These are phyloP conservation scores for Magnolia kwangsiensis DNA, from an alignment of 164 flowering plant species.

Conservation along the genomic window DNA sequence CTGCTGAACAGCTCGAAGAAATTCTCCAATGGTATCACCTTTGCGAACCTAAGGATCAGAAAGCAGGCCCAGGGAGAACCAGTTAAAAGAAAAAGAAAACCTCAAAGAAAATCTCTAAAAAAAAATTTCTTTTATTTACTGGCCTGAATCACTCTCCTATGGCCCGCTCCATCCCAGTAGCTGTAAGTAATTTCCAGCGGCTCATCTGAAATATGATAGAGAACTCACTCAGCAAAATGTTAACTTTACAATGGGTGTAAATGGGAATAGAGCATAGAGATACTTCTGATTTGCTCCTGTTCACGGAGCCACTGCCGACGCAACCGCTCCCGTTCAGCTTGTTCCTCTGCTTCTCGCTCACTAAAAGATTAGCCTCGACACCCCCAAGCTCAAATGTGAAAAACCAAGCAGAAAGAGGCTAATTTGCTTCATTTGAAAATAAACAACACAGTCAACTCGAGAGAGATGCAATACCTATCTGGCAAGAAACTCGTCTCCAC, in stretches of 20 bases:
- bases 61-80: neutral
- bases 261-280: conserved; percentile 4
- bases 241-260: neutral
- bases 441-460: conserved; percentile 11
- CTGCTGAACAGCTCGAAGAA: conserved; percentile 94
- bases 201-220: conserved; percentile 57
- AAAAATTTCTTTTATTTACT: conserved; percentile 10
- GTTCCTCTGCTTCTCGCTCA: conserved; percentile 99
- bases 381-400: conserved; percentile 39
- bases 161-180: conserved; percentile 99
- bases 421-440: neutral
- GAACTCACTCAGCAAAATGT: conserved; percentile 13
- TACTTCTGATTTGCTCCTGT: conserved; percentile 89
- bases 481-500: conserved; percentile 97
- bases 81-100: neutral
- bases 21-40: conserved; percentile 89
- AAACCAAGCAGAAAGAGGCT: conserved; percentile 18
- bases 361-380: conserved; percentile 67
- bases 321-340: conserved; percentile 91
- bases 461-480: conserved; percentile 64
- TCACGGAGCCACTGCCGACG: conserved; percentile 84
- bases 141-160: conserved; percentile 85
- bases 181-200: conserved; percentile 96
- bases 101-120: neutral
- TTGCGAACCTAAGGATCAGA: conserved; percentile 63